phyloP scores from a whole-genome alignment of 108 stramenopile genomes.

The Pseudonitzschia pungens region DNA sequence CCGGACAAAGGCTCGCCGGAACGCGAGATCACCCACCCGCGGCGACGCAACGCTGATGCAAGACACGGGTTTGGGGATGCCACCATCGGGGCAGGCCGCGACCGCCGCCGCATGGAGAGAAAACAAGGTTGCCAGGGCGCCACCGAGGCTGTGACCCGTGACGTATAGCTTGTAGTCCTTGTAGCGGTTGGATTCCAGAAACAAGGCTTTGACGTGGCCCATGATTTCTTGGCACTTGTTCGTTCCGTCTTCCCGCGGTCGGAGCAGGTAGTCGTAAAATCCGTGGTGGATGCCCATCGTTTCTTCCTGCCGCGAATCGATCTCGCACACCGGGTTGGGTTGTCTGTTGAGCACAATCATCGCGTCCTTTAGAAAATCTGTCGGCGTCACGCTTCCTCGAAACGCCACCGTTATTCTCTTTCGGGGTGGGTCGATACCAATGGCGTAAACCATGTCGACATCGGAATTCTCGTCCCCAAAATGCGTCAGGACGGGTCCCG shows the following conservation, averaged over 20 bases:
- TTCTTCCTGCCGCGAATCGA: neutral
- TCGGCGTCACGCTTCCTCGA: constrained; percentile 63
- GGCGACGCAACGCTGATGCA: constrained; percentile 29
- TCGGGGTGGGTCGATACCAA: constrained; percentile 52
- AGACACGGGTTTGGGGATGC: constrained; percentile 17
- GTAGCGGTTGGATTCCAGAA: constrained; percentile 37
- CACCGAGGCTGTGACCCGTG: constrained; percentile 79
- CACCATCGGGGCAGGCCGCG: neutral
- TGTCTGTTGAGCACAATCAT: constrained; percentile 42
- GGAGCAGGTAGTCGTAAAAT: constrained; percentile 72
- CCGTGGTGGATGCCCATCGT: constrained; percentile 63
- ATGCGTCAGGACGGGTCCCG: constrained; percentile 30
- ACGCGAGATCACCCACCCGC: constrained; percentile 56
- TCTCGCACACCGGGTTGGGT: constrained; percentile 46
- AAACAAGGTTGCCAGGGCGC: constrained; percentile 72
- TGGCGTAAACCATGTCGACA: constrained; percentile 71
- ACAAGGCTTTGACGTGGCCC: constrained; percentile 40
- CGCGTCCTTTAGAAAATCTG: constrained; percentile 72
- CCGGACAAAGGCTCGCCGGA: constrained; percentile 58
- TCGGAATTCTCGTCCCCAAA: constrained; percentile 55
- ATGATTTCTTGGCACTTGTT: constrained; percentile 52
- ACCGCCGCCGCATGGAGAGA: constrained; percentile 57
- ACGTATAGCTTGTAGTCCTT: constrained; percentile 50
- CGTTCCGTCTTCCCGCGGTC: constrained; percentile 22
- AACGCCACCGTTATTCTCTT: constrained; percentile 66